Conservation (phyloP, 306 rosid species). For the Trifolium pratense region DNA sequence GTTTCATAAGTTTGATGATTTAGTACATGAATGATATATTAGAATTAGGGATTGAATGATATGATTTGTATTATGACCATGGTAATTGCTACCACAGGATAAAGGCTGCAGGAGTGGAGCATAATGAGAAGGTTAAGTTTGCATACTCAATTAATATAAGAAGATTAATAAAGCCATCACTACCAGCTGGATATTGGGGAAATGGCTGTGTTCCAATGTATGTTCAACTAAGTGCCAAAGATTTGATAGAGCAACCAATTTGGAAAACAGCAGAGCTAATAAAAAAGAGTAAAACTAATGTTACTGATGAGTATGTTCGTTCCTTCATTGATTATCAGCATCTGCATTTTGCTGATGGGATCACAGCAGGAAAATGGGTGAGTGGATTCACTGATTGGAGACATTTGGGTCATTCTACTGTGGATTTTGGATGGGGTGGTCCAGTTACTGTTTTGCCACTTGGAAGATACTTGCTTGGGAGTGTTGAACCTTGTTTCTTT, state of each 20-base stretch:
- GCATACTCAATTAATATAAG: slow-evolving; percentile 73
- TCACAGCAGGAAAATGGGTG: slow-evolving; percentile 72
- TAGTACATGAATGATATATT: neutral
- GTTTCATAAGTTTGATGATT: slow-evolving; percentile 16
- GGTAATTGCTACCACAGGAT: slow-evolving; percentile 51
- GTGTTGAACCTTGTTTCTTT: slow-evolving; percentile 83
- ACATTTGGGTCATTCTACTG: slow-evolving; percentile 78
- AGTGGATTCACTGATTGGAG: slow-evolving; percentile 95
- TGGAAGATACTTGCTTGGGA: slow-evolving; percentile 68
- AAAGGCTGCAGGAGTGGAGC: slow-evolving; percentile 48
- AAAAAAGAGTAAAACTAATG: slow-evolving; percentile 73
- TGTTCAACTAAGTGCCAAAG: slow-evolving; percentile 56
- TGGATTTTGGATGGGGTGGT: slow-evolving; percentile 97
- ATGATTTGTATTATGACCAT: neutral
- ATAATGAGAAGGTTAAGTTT: slow-evolving; percentile 64
- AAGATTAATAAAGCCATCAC: slow-evolving; percentile 59
- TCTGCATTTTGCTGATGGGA: slow-evolving; percentile 64
- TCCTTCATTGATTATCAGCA: slow-evolving; percentile 75
- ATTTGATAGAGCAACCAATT: slow-evolving; percentile 58
- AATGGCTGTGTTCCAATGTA: slow-evolving; percentile 87
- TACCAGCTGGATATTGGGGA: slow-evolving; percentile 81
- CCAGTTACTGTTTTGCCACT: slow-evolving; percentile 86
- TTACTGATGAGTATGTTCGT: slow-evolving; percentile 67
- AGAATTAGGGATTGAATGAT: neutral
- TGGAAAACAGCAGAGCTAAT: slow-evolving; percentile 77